Conservation (phyloP, 1,139 yeast genomes). For the Pichia sp. region DNA sequence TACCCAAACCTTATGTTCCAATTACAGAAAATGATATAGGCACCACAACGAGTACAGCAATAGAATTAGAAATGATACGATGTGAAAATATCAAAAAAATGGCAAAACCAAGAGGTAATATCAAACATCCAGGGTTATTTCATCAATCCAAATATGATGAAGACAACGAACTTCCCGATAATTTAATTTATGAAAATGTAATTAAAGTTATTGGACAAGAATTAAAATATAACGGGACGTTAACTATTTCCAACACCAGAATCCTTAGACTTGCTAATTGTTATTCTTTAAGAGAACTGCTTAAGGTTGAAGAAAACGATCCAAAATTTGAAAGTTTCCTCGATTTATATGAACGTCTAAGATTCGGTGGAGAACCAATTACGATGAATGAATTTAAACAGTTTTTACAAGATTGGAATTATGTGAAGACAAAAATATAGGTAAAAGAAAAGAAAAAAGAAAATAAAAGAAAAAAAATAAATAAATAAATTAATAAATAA, state of each 20-base stretch:
- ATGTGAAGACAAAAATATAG: slow-evolving; percentile 17
- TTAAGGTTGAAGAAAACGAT: slow-evolving; percentile 27
- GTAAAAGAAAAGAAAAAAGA: neutral
- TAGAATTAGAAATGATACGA: slow-evolving; percentile 39
- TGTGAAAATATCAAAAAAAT: slow-evolving; percentile 43
- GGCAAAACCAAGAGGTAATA: slow-evolving; percentile 45
- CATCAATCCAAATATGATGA: slow-evolving; percentile 39
- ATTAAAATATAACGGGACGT: slow-evolving; percentile 39
- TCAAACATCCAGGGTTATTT: slow-evolving; percentile 62
- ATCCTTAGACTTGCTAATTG: slow-evolving; percentile 36
- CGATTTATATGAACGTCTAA: slow-evolving; percentile 58
- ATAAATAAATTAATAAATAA: slow-evolving; percentile 2
- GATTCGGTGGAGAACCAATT: slow-evolving; percentile 63
- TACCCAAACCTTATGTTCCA: slow-evolving; percentile 73
- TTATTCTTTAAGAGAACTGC: slow-evolving; percentile 44
- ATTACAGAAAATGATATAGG: slow-evolving; percentile 59
- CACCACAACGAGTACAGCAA: slow-evolving; percentile 36
- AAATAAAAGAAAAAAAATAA: too few species aligned
- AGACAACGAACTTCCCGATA: slow-evolving; percentile 40
- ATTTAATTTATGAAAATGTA: slow-evolving; percentile 59
- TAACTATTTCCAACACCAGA: slow-evolving; percentile 33
- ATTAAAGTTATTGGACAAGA: slow-evolving; percentile 51
- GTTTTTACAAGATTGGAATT: slow-evolving; percentile 41
- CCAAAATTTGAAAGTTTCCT: slow-evolving; percentile 36
- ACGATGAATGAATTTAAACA: slow-evolving; percentile 53